phyloP scores from a whole-genome alignment of 2,329 filamentous ascomycete species.

The Fusarium sp. region DNA sequence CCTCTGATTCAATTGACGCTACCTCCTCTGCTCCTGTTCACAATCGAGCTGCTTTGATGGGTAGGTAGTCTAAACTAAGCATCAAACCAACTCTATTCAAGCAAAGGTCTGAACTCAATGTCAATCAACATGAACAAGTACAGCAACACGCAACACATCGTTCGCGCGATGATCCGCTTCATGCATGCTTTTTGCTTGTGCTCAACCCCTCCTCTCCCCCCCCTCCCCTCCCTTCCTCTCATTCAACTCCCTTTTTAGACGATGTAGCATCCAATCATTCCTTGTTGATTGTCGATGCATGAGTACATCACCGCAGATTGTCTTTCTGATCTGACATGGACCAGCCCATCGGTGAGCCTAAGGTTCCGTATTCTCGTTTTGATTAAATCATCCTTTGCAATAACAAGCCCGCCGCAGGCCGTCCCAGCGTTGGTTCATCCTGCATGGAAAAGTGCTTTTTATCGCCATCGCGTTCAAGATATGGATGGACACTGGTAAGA shows the following conservation, averaged over 20 bases:
- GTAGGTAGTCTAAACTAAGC: slow-evolving; percentile 8
- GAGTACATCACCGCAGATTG: background rate
- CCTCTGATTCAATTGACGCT: too few relatives aligned
- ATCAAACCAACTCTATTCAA: background rate
- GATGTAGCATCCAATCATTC: slow-evolving; percentile 13
- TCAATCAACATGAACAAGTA: slow-evolving; percentile 13
- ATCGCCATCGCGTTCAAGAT: background rate
- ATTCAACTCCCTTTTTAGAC: slow-evolving; percentile 14
- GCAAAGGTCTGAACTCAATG: slow-evolving; percentile 23
- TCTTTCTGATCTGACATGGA: slow-evolving; percentile 37
- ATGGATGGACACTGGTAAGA: slow-evolving; percentile 5
- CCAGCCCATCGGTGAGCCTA: slow-evolving; percentile 36
- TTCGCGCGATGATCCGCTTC: slow-evolving; percentile 17
- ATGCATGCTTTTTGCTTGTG: slow-evolving; percentile 14
- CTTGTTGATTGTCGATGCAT: slow-evolving; percentile 21
- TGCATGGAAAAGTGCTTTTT: slow-evolving; percentile 17
- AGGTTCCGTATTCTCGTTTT: slow-evolving; percentile 33
- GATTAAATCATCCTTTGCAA: slow-evolving; percentile 4
- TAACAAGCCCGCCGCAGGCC: slow-evolving; percentile 1
- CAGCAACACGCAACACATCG: background rate
- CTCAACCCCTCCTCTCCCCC: slow-evolving; percentile 15
- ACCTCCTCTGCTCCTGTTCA: slow-evolving; percentile 13
- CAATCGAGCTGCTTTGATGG: slow-evolving; percentile 2
- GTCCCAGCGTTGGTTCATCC: slow-evolving; percentile 5
- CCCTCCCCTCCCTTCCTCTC: slow-evolving; percentile 3